phyloP scores from a whole-genome alignment of 1,284 basidiomycete genomes.

The Marasmius oreades region DNA sequence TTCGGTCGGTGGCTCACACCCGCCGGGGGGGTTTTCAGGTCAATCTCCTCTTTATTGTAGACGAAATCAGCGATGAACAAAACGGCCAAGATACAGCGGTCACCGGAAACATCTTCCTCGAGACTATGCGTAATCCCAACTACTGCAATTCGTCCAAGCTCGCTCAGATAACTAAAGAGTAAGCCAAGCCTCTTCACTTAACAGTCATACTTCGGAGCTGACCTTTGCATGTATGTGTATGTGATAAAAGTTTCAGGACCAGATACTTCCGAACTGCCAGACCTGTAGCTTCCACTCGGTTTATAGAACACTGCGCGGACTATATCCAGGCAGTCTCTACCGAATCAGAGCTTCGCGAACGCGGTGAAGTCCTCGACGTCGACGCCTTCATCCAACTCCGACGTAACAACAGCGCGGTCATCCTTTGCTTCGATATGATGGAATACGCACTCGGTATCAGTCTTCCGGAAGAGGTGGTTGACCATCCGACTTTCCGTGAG shows the following conservation, averaged over 20 bases:
- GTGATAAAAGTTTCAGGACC: slow-evolving; percentile 42
- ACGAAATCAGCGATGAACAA: slow-evolving; percentile 70
- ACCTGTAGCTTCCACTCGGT: slow-evolving; percentile 42
- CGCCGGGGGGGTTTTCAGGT: slow-evolving; percentile 32
- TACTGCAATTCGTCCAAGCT: slow-evolving; percentile 53
- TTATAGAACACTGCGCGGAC: slow-evolving; percentile 49
- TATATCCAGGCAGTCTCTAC: slow-evolving; percentile 55
- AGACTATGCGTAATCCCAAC: slow-evolving; percentile 47
- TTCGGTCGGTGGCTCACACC: neutral
- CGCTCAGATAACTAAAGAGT: slow-evolving; percentile 61
- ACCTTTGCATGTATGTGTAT: neutral
- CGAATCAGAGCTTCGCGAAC: slow-evolving; percentile 61
- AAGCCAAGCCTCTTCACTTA: slow-evolving; percentile 22
- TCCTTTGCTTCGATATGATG: slow-evolving; percentile 61
- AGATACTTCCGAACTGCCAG: slow-evolving; percentile 43
- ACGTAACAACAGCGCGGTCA: slow-evolving; percentile 63
- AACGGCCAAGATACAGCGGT: slow-evolving; percentile 48
- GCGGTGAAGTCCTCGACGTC: slow-evolving; percentile 47
- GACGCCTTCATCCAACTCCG: slow-evolving; percentile 52
- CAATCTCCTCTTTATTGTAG: slow-evolving; percentile 64
- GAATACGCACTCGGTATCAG: slow-evolving; percentile 60
- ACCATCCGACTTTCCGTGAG: slow-evolving; percentile 48
- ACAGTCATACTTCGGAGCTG: slow-evolving; percentile 1
- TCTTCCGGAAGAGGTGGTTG: slow-evolving; percentile 56
- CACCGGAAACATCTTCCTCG: slow-evolving; percentile 51